Base-by-base conservation (phyloP, 176 grass and related monocot species). In the Aegilops sharonensis region DNA sequence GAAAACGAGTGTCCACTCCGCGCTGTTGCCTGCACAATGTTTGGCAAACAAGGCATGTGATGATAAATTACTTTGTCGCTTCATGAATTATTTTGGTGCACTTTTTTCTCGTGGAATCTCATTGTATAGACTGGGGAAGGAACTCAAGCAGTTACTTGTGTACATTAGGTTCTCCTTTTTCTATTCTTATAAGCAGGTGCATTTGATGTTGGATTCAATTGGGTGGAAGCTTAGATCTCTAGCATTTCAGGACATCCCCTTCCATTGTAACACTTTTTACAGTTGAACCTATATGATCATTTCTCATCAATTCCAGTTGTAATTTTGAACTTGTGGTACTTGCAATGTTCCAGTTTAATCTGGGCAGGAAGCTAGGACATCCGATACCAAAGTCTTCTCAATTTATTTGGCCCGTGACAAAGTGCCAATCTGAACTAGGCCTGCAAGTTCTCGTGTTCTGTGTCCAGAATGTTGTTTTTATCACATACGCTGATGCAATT, bases 81-180 rank as follows among this genome's bases (percentile, higher is more conserved):
- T 87, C 57, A 47, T 85, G 87, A 87, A 65, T 87, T 91, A 64
- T 86, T 92, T 81, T 81, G 87, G 88, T 95, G 84, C 81, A 60
- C 71, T 73, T 92, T 87, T 94, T 92, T 78, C 43, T 25, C 3
- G 24, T 14, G 24, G 2, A 81, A 81, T 69, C 63, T 59, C 68
- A 43, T 78, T 90, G 88, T 86, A 90, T 87, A 94, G 90, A 70
- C 56, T 82, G 86, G 72, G 81, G 50, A 86, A 83, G 83, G 84
- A 82, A 88, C 65, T 89, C 68, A 84, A 87, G 64, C 92, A 89
- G 83, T 85, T 78, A 85, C 63, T 72, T 84, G 71, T 95, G 93
- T 93, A 95, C 81, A 93, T 89, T 95, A 95, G 86, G 68, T 90
- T 89, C 75, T 88, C 80, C 34, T 92, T 87, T 87, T 72, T 86